A percentile compares a stretch with the other conserved stretches of the same genome.
phyloP scores from a whole-genome alignment of 148 eudicot genomes.

The Rhododendron vialii region DNA sequence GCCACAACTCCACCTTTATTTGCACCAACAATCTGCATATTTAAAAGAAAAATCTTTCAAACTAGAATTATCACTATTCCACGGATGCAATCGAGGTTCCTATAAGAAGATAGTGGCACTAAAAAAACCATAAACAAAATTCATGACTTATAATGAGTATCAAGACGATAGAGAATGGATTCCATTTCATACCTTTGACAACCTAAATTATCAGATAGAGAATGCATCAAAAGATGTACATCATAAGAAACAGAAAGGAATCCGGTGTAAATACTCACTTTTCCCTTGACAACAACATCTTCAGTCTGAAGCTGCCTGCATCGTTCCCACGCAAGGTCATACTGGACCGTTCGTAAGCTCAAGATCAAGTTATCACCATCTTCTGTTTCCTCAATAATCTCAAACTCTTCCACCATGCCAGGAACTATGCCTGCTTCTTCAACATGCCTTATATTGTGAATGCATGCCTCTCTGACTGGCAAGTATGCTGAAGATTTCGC shows the following conservation, averaged over 20 bases:
- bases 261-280: conserved; percentile 37
- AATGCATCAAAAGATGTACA: not conserved
- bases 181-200: not conserved
- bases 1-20: conserved; percentile 97
- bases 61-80: not conserved
- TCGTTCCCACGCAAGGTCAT: conserved; percentile 93
- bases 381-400: conserved; percentile 72
- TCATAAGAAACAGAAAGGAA: not conserved
- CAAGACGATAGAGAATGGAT: not conserved
- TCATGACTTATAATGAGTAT: not conserved
- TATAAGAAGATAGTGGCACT: conserved; percentile 6
- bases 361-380: conserved; percentile 78
- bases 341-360: conserved; percentile 66
- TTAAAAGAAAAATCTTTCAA: not conserved
- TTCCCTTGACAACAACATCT: conserved; percentile 84
- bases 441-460: conserved; percentile 62
- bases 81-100: not conserved
- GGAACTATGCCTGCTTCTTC: conserved; percentile 81
- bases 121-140: not conserved
- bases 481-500: conserved; percentile 91
- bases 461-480: conserved; percentile 75
- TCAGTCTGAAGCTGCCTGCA: conserved; percentile 96
- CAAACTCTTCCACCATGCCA: conserved; percentile 71
- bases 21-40: conserved; percentile 72
- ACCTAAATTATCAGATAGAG: not conserved